A percentile compares a stretch with the other conserved stretches of the same genome.
Evolutionary conservation across 2,329 filamentous ascomycete genomes (phyloP).

Genomic region (Claviceps lovelessii): DNA sequence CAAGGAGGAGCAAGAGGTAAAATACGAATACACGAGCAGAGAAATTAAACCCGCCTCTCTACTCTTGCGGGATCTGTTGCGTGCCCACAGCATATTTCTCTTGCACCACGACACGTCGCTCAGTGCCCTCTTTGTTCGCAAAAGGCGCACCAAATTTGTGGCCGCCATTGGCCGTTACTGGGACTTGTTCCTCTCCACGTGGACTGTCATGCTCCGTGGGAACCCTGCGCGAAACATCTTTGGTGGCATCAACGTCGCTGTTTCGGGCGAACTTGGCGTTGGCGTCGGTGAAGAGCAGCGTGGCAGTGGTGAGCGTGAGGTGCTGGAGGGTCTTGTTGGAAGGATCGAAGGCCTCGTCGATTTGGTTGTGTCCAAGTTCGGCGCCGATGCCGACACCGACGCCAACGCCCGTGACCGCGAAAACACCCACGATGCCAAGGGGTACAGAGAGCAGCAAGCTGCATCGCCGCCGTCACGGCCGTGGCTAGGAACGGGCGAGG

Average conservation of each 20-base stretch:
- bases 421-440: slow-evolving; percentile 8
- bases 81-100: slow-evolving; percentile 71
- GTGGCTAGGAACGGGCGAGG: slow-evolving; percentile 63
- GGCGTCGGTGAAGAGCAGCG: slow-evolving; percentile 93
- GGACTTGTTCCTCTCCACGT: slow-evolving; percentile 54
- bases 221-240: slow-evolving; percentile 73
- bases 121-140: slow-evolving; percentile 50
- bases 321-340: slow-evolving; percentile 73
- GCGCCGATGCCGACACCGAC: slow-evolving; percentile 26
- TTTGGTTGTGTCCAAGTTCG: slow-evolving; percentile 76
- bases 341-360: slow-evolving; percentile 77
- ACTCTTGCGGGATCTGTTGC: slow-evolving; percentile 64
- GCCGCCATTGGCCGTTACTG: slow-evolving; percentile 66
- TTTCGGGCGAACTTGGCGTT: slow-evolving; percentile 79
- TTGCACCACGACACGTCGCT: slow-evolving; percentile 74
- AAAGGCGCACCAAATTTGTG: slow-evolving; percentile 54
- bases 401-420: neutral
- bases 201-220: slow-evolving; percentile 82
- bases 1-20: slow-evolving; percentile 24
- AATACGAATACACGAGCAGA: slow-evolving; percentile 70
- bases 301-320: slow-evolving; percentile 84
- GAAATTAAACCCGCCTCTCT: slow-evolving; percentile 76
- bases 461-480: slow-evolving; percentile 10
- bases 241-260: slow-evolving; percentile 73
- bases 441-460: slow-evolving; percentile 7